phyloP scores from a whole-genome alignment of 371 early-diverging fungal species.

The Encephalitozoon hellem region DNA sequence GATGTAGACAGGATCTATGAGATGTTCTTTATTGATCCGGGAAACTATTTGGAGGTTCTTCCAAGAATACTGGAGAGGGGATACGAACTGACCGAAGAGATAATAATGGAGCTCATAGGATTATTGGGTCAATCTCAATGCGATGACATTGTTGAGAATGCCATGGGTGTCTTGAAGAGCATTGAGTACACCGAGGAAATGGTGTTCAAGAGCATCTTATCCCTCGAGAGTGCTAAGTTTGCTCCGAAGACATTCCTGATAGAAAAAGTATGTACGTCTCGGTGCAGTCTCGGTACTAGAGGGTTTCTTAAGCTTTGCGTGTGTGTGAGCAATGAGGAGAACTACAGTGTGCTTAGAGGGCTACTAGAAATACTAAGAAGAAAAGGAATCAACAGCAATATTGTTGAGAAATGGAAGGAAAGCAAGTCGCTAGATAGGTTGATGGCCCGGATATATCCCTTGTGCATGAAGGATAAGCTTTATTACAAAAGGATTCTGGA shows the following conservation, averaged over 20 bases:
- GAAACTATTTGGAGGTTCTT: background rate
- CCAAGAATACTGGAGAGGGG: conserved; percentile 1
- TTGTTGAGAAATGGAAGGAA: conserved; percentile 12
- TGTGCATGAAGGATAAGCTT: background rate
- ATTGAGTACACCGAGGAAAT: background rate
- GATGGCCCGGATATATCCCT: conserved; percentile 15
- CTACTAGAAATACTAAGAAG: background rate
- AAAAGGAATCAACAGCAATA: background rate
- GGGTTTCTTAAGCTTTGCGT: background rate
- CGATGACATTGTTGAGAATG: background rate
- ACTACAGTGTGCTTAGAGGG: background rate
- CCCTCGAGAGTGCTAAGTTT: background rate
- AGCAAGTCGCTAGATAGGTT: background rate
- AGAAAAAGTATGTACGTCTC: background rate
- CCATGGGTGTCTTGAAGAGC: background rate
- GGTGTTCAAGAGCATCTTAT: background rate
- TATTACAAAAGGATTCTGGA: background rate
- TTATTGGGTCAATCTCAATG: background rate
- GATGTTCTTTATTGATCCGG: conserved; percentile 18
- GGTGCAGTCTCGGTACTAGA: background rate
- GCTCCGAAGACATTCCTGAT: background rate
- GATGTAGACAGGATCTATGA: conserved; percentile 10
- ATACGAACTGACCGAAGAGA: background rate
- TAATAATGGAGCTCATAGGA: background rate
- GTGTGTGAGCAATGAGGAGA: background rate